Base-by-base conservation (phyloP, 2,329 filamentous ascomycete genomes). In the Verticillium isaacii region DNA sequence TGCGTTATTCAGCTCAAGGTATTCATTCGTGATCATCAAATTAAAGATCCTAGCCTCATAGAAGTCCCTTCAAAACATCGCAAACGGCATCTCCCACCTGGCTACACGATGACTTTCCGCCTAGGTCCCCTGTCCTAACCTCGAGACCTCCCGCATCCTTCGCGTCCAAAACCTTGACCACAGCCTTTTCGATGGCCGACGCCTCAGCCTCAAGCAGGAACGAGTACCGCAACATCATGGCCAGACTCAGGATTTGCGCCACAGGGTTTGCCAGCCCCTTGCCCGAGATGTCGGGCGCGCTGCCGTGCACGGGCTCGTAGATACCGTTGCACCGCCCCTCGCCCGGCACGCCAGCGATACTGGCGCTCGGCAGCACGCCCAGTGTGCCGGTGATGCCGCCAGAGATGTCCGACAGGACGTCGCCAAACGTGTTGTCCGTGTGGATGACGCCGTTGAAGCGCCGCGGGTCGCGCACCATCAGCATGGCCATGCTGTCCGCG, bases 201-300 rank as follows among this genome's bases (percentile, higher is more conserved):
- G 88, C 87, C 66, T 91, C 83, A 4, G 17, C 41, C 34, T 54
- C 52, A 6, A 60, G 58, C 58, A 60, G 57, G 57, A 58, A 58
- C 5, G 57, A 91, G 76, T 92, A 92, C 70, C 90, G 86, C 65
- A 92, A 79, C 81, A 92, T 85, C 88, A 92, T 89, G 61, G 87
- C 87, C 32, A 90, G 76, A 58, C 88, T 91, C 45, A 92, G 80
- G 36, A 92, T 86, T 67, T 88, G 86, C 1, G 88, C 89, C 37
- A 92, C 82, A 0, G 89, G 89, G 76, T 92, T 92, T 60, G 89
- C 89, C 52, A 90, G 81, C 45, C 87, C 87, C 71, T 89, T 83
- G 61, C 89, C 89, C 8, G 87, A 85, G 66, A 92, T 92, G 67
- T 92, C 89, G 12, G 90, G 89, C 2, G 89, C 90, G 59, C 71